Base-by-base conservation (phyloP, 805 yeast species). In the Lipomyces chichibuensis region DNA sequence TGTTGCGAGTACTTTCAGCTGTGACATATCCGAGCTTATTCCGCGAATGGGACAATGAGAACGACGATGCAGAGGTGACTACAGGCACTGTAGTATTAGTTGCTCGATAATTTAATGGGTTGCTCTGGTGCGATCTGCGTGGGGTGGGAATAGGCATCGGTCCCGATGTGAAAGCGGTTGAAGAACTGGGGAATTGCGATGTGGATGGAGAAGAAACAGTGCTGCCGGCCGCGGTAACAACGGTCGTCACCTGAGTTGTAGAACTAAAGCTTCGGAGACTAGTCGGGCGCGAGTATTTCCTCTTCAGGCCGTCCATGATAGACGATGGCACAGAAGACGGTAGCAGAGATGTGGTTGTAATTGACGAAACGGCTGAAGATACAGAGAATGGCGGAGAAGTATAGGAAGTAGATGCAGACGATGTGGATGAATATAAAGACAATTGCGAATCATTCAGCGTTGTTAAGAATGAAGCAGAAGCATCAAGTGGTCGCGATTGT, bases 211-310 rank as follows among this genome's bases (percentile, higher is more conserved):
- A 60, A 3, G 68, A 59, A 1, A 60, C 51, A 1, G 70, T 49
- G 52, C 68, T 57, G 20, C 69, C 65, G n/a, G 68, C 60, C 4
- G 70, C 70, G 9, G 64, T 66, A 37, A 67, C 62, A 46, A 64
- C 68, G 23, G 68, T 53, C 13, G 69, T 67, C 56, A 43, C 53
- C 60, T 67, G 70, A 2, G 68, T 67, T 8, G 70, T 46, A 13
- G 70, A 67, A 9, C 67, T 51, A 33, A 52, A 62, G 57, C 70
- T 67, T 37, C 70, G 65, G 32, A 67, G 60, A 58, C 67, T 63
- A 2, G 69, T 59, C 14, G 70, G 70, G 1, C 70, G 65, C 14
- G 70, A 67, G 43, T 61, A 64, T 5, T 27, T 46, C 20, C 60
- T 58, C 23, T 20, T 29, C 23, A 11, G n/a, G 17, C 52, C 56